Conservation (phyloP, 495 filamentous ascomycete genomes). For the Penicillium fimorum region DNA sequence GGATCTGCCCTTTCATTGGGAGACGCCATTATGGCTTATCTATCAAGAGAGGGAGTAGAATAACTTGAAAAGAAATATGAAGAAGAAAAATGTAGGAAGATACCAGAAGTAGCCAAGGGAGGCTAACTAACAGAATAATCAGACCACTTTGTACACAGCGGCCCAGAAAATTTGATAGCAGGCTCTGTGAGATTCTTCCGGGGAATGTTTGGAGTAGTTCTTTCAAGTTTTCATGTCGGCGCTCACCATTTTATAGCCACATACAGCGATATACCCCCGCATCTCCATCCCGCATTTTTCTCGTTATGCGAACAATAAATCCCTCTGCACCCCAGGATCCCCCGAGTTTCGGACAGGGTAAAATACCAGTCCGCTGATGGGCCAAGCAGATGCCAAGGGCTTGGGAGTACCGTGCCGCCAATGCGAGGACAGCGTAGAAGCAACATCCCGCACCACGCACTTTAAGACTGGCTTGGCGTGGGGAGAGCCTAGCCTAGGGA, state of each 20-base stretch:
- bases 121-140: neutral
- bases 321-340: slow-evolving; percentile 3
- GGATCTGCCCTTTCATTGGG: slow-evolving; percentile 55
- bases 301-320: slow-evolving; percentile 10
- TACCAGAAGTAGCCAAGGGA: neutral
- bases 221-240: neutral
- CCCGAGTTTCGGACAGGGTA: slow-evolving; percentile 11
- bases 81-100: neutral
- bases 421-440: slow-evolving; percentile 10
- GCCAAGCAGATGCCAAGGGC: slow-evolving; percentile 26
- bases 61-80: neutral
- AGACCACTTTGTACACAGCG: neutral
- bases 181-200: neutral
- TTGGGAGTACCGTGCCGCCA: slow-evolving; percentile 17
- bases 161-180: neutral
- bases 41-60: neutral
- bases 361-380: slow-evolving; percentile 11
- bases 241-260: slow-evolving; percentile 2
- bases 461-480: slow-evolving; percentile 20
- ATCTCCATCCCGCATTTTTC: slow-evolving; percentile 16
- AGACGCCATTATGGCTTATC: slow-evolving; percentile 6
- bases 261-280: slow-evolving; percentile 11
- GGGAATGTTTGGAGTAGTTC: neutral
- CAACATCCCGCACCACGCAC: slow-evolving; percentile 10
- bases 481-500: slow-evolving; percentile 12